These are phyloP conservation scores for Metschnikowia santaceciliae DNA, from an alignment of 805 yeast genomes.

Conservation along the genomic window DNA sequence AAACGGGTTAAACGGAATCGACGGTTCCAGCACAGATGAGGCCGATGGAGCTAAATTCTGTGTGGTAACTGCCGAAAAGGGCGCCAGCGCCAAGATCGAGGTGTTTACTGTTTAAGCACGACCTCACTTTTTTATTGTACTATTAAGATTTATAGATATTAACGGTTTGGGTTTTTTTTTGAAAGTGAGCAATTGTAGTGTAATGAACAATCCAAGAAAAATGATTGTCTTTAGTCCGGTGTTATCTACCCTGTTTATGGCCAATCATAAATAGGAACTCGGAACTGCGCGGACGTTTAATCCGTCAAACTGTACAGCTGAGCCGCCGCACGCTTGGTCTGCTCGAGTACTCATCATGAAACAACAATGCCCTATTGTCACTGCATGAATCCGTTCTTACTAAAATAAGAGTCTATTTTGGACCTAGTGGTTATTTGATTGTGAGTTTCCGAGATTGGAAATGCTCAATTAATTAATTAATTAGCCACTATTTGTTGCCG, in stretches of 20 bases:
- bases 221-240: background rate
- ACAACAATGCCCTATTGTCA: constrained; percentile 1
- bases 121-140: background rate
- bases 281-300: background rate
- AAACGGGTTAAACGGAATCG: constrained; percentile 54
- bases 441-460: background rate
- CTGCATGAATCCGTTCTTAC: background rate
- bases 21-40: constrained; percentile 42
- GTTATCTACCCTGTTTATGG: background rate
- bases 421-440: background rate
- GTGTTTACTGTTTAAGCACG: constrained; percentile 41
- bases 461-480: background rate
- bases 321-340: constrained; percentile 2
- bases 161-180: background rate
- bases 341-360: background rate
- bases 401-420: background rate
- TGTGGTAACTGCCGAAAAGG: constrained; percentile 69
- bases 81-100: constrained; percentile 66
- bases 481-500: background rate
- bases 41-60: constrained; percentile 68
- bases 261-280: background rate
- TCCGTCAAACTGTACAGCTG: background rate
- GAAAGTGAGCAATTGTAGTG: background rate
- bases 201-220: background rate
- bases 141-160: background rate